Conservation (phyloP, 2,329 filamentous ascomycete species). For the Claviceps africana region DNA sequence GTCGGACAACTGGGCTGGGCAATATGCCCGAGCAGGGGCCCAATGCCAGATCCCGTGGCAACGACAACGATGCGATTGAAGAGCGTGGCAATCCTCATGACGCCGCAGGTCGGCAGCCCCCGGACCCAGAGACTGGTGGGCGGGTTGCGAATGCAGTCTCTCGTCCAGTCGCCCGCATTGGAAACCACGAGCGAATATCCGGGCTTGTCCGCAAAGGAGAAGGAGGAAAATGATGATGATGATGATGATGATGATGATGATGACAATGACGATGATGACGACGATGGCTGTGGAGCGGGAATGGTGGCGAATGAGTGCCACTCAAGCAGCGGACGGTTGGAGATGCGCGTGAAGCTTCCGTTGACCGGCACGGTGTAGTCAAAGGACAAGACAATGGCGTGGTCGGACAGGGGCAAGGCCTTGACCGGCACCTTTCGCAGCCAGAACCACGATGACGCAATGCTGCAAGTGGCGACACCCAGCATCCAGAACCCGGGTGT, state of each 20-base stretch:
- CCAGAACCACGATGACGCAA: conserved; percentile 60
- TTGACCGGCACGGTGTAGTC: conserved; percentile 44
- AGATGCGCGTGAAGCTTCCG: conserved; percentile 36
- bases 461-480: conserved; percentile 44
- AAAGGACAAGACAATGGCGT: conserved; percentile 60
- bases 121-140: conserved; percentile 53
- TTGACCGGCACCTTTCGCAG: conserved; percentile 54
- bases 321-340: conserved; percentile 49
- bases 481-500: conserved; percentile 52
- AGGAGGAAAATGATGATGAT: too few relatives aligned
- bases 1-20: conserved; percentile 33
- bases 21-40: conserved; percentile 49
- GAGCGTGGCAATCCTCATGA: conserved; percentile 51
- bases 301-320: conserved; percentile 69
- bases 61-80: conserved; percentile 54
- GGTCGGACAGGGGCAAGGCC: conserved; percentile 53
- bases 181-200: conserved; percentile 58
- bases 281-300: conserved; percentile 33
- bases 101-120: conserved; percentile 51
- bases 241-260: too few relatives aligned
- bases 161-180: conserved; percentile 64
- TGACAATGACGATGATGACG: too few relatives aligned
- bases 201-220: conserved; percentile 11
- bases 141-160: conserved; percentile 44
- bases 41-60: conserved; percentile 61